A percentile compares a stretch with the other conserved stretches of the same genome.
These are phyloP conservation scores for Beta macrorhiza DNA, from an alignment of 179 eudicot genomes.

Conservation along the genomic window DNA sequence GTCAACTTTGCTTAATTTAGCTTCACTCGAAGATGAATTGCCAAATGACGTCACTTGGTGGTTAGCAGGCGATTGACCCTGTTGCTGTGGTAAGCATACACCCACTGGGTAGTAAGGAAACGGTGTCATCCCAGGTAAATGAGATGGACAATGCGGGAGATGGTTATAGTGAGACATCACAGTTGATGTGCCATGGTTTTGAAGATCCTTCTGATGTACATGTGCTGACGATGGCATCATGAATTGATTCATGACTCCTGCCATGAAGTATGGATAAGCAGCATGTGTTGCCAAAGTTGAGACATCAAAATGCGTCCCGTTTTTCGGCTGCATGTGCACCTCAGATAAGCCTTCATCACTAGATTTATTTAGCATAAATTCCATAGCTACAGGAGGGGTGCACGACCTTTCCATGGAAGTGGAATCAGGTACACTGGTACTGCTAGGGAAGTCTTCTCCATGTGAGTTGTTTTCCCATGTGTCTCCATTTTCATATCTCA, in stretches of 20 bases:
- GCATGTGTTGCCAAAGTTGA: conserved; percentile 45
- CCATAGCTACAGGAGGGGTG: conserved; percentile 51
- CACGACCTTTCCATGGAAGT: conserved; percentile 56
- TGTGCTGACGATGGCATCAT: conserved; percentile 56
- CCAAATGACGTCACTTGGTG: conserved; percentile 62
- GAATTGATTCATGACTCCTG: conserved; percentile 75
- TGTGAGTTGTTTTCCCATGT: conserved; percentile 42
- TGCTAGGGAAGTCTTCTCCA: conserved; percentile 54
- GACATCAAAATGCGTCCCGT: conserved; percentile 43
- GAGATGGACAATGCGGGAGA: conserved; percentile 53
- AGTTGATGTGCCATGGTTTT: conserved; percentile 40
- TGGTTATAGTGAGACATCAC: conserved; percentile 53
- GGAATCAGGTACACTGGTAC: conserved; percentile 56
- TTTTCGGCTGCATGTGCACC: conserved; percentile 44
- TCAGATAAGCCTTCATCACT: conserved; percentile 48
- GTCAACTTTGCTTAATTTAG: conserved; percentile 50
- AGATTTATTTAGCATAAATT: conserved; percentile 42
- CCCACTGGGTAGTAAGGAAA: conserved; percentile 63
- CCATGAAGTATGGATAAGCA: conserved; percentile 63
- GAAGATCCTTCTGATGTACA: conserved; percentile 50
- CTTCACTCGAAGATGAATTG: conserved; percentile 44
- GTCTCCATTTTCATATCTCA: conserved; percentile 33
- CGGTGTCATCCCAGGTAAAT: conserved; percentile 58
- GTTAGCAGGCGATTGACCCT: conserved; percentile 63
- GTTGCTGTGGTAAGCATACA: conserved; percentile 64